A percentile compares a stretch with the other conserved stretches of the same genome.
Evolutionary conservation across 371 early-diverging fungal genomes (phyloP).

Genomic region (Saksenaea oblongispora): DNA sequence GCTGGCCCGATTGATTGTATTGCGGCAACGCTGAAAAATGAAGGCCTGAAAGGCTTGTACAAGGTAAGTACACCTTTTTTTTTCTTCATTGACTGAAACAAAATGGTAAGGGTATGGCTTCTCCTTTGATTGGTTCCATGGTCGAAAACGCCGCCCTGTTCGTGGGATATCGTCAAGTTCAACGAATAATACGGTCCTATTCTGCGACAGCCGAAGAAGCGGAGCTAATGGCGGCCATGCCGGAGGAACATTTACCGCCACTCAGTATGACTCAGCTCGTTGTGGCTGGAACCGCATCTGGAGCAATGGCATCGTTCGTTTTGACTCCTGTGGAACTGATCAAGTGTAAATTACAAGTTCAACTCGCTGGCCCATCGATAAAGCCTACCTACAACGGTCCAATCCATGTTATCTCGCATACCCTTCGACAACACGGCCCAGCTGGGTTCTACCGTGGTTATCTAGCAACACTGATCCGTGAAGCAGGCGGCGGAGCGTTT

Average conservation of each 20-base stretch:
- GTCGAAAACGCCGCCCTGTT: conserved; percentile 93
- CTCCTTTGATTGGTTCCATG: conserved; percentile 93
- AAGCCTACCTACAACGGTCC: conserved; percentile 65
- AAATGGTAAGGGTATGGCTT: conserved; percentile 75
- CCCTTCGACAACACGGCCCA: conserved; percentile 72
- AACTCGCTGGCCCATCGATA: conserved; percentile 52
- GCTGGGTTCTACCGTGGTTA: conserved; percentile 89
- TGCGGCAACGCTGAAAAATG: conserved; percentile 60
- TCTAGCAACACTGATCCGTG: conserved; percentile 85
- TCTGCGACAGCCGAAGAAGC: conserved; percentile 27
- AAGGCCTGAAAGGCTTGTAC: conserved; percentile 82
- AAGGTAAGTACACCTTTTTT: conserved; percentile 50
- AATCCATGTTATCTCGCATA: conserved; percentile 67
- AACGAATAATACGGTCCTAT: conserved; percentile 62
- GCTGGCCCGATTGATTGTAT: conserved; percentile 88
- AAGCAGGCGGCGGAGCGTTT: conserved; percentile 89
- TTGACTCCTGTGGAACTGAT: conserved; percentile 95
- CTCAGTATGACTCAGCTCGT: conserved; percentile 73
- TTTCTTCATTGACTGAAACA: background rate
- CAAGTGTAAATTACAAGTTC: conserved; percentile 95
- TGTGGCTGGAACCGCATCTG: conserved; percentile 84
- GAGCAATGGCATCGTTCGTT: conserved; percentile 83
- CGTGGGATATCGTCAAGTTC: conserved; percentile 84
- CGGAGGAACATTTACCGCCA: conserved; percentile 32
- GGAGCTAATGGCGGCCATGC: conserved; percentile 15